These are phyloP conservation scores for Stemphylium beticola DNA, from an alignment of 2,329 filamentous ascomycete species.

Conservation along the genomic window DNA sequence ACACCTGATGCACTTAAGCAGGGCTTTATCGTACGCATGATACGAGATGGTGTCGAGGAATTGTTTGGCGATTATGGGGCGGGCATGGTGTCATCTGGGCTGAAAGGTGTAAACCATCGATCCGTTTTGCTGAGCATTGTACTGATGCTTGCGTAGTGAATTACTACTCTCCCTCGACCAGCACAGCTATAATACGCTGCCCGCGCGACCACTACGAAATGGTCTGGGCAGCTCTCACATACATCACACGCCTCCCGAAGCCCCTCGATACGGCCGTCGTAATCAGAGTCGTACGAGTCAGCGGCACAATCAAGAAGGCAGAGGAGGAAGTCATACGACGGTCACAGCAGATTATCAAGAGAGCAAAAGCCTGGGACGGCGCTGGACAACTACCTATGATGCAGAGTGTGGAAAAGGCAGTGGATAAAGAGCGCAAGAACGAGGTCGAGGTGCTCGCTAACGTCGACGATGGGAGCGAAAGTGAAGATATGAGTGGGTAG, in stretches of 20 bases:
- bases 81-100: slow-evolving; percentile 71
- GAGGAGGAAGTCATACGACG: slow-evolving; percentile 87
- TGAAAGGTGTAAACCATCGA: slow-evolving; percentile 63
- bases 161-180: slow-evolving; percentile 90
- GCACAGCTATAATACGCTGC: slow-evolving; percentile 88
- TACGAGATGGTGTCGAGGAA: slow-evolving; percentile 54
- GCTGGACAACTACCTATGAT: slow-evolving; percentile 16
- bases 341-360: slow-evolving; percentile 73
- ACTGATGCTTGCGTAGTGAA: slow-evolving; percentile 66
- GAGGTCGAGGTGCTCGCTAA: slow-evolving; percentile 24
- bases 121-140: neutral
- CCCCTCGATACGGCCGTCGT: slow-evolving; percentile 70
- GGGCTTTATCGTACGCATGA: slow-evolving; percentile 68
- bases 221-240: slow-evolving; percentile 87
- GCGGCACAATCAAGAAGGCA: slow-evolving; percentile 89
- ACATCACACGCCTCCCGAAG: slow-evolving; percentile 73
- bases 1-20: slow-evolving; percentile 74
- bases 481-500: slow-evolving; percentile 33
- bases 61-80: slow-evolving; percentile 80
- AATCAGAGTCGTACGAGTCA: slow-evolving; percentile 83
- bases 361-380: slow-evolving; percentile 60
- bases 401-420: slow-evolving; percentile 31
- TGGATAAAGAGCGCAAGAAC: slow-evolving; percentile 27
- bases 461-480: slow-evolving; percentile 22
- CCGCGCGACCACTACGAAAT: slow-evolving; percentile 82